Evolutionary conservation across 1,139 yeast genomes (phyloP).

Genomic region (Trichomonascaceae sp.): DNA sequence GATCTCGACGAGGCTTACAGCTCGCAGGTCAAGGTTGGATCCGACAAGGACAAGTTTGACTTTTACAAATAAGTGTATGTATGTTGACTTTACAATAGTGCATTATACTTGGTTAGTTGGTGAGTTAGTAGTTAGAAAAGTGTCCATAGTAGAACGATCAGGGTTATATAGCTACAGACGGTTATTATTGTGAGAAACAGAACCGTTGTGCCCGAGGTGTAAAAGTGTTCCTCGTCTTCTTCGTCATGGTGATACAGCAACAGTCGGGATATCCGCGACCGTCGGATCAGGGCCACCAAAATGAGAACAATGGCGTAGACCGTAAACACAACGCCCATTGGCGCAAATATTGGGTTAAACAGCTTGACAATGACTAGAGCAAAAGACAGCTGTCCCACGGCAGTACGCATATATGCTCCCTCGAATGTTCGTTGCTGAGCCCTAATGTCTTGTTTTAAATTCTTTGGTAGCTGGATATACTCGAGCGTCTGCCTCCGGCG

Average conservation of each 20-base stretch:
- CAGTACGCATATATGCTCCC: constrained; percentile 31
- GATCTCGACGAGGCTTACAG: constrained; percentile 98
- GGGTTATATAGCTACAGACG: constrained; percentile 16
- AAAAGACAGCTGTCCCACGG: constrained; percentile 27
- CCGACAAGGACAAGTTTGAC: constrained; percentile 93
- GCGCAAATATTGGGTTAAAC: constrained; percentile 26
- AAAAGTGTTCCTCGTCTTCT: constrained; percentile 11
- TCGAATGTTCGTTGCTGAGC: constrained; percentile 32
- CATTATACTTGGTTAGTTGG: not conserved
- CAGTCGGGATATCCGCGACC: constrained; percentile 12
- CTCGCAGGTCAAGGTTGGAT: constrained; percentile 88
- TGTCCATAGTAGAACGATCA: constrained; percentile 5
- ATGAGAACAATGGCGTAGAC: constrained; percentile 26
- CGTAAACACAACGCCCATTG: constrained; percentile 28
- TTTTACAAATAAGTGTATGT: constrained; percentile 57
- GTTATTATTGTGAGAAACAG: constrained; percentile 18
- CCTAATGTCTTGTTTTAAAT: constrained; percentile 8
- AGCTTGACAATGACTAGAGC: constrained; percentile 26
- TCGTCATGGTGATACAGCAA: constrained; percentile 11
- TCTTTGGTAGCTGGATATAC: constrained; percentile 6
- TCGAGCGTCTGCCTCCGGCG: constrained; percentile 6
- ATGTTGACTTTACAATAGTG: not conserved
- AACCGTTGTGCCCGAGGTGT: constrained; percentile 22
- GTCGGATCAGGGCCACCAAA: constrained; percentile 21
- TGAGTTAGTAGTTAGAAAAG: no score